These are phyloP conservation scores for Lophium mytilinum DNA, from an alignment of 495 filamentous ascomycete genomes.

Conservation along the genomic window DNA sequence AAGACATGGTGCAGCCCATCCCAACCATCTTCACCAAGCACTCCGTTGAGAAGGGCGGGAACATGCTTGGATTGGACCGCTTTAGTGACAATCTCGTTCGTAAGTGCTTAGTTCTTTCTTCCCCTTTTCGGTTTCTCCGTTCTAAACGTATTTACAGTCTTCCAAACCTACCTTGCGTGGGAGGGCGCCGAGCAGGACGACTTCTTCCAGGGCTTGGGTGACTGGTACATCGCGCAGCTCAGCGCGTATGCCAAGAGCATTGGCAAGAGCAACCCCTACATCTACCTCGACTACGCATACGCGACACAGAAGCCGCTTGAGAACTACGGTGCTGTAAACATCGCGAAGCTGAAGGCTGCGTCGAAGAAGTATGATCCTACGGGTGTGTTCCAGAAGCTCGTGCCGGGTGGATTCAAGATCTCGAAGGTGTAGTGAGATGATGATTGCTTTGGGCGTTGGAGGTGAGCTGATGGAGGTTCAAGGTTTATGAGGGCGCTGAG, in stretches of 20 bases:
- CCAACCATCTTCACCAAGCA: no score
- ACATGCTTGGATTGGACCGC: no score
- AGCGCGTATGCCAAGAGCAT: background rate
- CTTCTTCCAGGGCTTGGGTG: background rate
- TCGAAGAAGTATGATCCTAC: background rate
- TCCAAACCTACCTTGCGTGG: background rate
- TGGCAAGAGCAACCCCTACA: background rate
- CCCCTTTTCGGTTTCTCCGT: background rate
- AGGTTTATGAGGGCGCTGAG: no score
- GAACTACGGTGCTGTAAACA: background rate
- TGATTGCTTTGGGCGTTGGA: no score
- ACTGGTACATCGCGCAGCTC: background rate
- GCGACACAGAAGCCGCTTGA: background rate
- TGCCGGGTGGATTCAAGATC: background rate
- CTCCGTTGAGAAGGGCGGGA: no score
- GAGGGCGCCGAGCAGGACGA: background rate
- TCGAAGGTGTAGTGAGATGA: background rate
- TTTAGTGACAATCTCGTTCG: no score
- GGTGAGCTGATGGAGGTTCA: no score
- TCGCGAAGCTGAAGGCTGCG: background rate
- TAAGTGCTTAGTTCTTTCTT: background rate
- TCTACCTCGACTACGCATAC: conserved; percentile 14
- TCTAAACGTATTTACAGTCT: background rate
- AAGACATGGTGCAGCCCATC: no score
- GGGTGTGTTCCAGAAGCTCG: background rate